Conservation (phyloP, 805 yeast species). For the Monosporozyma aerobia region DNA sequence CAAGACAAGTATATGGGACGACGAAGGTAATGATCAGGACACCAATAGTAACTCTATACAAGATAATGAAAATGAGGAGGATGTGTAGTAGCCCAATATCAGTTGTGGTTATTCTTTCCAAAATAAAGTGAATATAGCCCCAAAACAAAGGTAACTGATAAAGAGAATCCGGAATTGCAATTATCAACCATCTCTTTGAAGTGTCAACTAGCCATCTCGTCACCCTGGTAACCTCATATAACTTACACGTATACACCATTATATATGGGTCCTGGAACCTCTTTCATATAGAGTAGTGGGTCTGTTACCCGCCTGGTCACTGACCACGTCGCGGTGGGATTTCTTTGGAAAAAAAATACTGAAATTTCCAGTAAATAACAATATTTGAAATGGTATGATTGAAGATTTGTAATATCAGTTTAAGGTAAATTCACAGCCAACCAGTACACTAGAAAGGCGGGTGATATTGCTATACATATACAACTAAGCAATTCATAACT, state of each 20-base stretch:
- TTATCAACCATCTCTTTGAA: no score
- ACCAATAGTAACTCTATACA: background rate
- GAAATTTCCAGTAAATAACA: background rate
- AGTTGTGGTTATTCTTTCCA: no score
- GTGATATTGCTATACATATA: background rate
- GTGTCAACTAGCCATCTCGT: no score
- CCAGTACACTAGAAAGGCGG: constrained; percentile 1
- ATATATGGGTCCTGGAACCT: background rate
- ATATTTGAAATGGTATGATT: background rate
- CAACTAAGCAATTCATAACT: background rate
- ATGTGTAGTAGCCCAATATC: background rate
- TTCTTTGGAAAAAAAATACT: background rate
- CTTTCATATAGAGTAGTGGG: background rate
- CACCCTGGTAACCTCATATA: background rate
- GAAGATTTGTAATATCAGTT: background rate
- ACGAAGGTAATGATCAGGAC: constrained; percentile 2
- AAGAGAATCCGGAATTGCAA: no score
- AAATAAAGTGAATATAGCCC: no score
- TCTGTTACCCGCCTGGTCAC: background rate
- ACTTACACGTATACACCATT: background rate
- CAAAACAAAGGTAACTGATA: no score
- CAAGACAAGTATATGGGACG: background rate
- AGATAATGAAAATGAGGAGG: background rate
- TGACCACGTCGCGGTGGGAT: background rate
- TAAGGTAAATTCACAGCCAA: background rate